Evolutionary conservation across 2,329 filamentous ascomycete genomes (phyloP), one percentile per base, ranked within the genome.

Genomic region (Ceratocystis destructans): DNA sequence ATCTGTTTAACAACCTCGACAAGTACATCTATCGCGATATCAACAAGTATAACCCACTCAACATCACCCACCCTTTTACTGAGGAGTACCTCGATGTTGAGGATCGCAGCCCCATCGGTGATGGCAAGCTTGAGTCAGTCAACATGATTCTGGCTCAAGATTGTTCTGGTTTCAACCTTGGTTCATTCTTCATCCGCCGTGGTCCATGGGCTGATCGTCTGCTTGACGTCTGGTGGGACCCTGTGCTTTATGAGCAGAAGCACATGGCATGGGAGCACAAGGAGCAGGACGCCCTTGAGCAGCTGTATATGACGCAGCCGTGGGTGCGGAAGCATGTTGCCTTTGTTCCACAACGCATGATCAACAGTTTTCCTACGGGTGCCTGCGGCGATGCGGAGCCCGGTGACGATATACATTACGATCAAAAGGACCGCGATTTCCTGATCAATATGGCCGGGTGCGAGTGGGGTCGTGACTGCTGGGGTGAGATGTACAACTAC

Each of bases 211-310:
- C 92, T 0, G 93, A 97, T 72, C 87, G 90, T 3, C 78, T 99
- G 20, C 83, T 99, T 45, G 94, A 99, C 73, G 83, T 96, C 64
- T 99, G 94, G 94, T 99, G 94, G 94, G 94, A 99, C 72, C 94
- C 94, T 0, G 92, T 97, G 37, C 85, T 88, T 67, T 99, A 99
- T 75, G 94, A 99, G 77, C 94, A 99, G 77, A 95, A 91, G 74
- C 94, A 99, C 75, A 96, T 96, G 92, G 84, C 94, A 69, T 99
- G 94, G 94, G 92, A 94, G 73, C 94, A 99, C 79, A 97, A 97
- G 75, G 94, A 99, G 75, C 94, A 99, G 77, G 92, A 97, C 73
- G 90, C 92, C 1, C 79, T 99, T 53, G 92, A 96, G 77, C 88
- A 96, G 77, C 81, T 99, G 69, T 99, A 99, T 77, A 83, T 81